Base-by-base conservation (phyloP, 345 rosid genomes). In the Eucalyptus shirleyi region DNA sequence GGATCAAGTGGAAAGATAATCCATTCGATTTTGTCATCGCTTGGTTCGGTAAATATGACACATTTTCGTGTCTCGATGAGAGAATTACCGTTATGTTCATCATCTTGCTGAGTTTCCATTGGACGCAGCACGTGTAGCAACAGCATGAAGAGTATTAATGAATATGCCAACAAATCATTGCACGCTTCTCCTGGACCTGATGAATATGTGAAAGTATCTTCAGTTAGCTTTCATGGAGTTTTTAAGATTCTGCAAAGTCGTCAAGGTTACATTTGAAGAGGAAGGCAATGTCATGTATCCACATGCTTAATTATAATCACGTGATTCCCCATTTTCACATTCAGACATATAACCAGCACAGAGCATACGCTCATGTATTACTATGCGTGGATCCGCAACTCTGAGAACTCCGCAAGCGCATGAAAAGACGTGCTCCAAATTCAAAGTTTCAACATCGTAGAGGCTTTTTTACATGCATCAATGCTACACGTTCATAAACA, bases 151-250 rank as follows among this genome's bases (percentile, higher is more conserved):
- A 97, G 91, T 93, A 98, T 94, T 92, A 97, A 91, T 21, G 99
- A 97, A 92, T 98, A 98, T 14, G 97, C 98, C 98, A 98, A 94
- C 91, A 98, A 91, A 85, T 97, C 98, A 90, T 95, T 98, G 90
- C 99, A 97, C 88, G 99, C 97, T 94, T 98, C 99, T 32, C 96
- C 95, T 77, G 99, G 95, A 90, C 99, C 99, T 98, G 97, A 49
- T 23, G 80, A 88, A 89, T 12, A 72, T 67, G 67, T 62, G 50
- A 89, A 60, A 90, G 86, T 69, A 56, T 55, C 42, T 50, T 18
- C 42, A 60, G 89, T 45, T 45, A 93, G 90, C 88, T 88, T 90
- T 26, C 16, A 87, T 65, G 44, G 49, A 83, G 50, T 17, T 34
- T 23, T 69, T 9, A 34, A 32, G 23, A 69, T 69, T 69, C 3